Evolutionary conservation across 306 rosid species (phyloP).

Genomic region (Pueraria montana): DNA sequence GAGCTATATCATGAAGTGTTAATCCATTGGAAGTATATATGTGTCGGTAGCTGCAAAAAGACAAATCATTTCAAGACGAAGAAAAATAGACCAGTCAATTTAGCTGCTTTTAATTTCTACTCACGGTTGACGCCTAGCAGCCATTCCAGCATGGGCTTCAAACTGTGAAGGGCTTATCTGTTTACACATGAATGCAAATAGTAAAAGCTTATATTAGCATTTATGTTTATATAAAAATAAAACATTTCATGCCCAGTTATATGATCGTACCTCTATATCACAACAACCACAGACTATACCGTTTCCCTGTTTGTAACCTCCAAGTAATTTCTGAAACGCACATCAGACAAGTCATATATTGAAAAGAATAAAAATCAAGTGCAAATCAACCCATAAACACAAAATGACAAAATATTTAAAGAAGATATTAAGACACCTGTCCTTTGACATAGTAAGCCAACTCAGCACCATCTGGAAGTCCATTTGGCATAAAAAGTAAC

Average conservation of each 20-base stretch:
- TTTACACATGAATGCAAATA: slow-evolving; percentile 43
- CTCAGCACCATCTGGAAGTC: slow-evolving; percentile 98
- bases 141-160: slow-evolving; percentile 99
- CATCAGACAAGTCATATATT: slow-evolving; percentile 41
- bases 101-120: slow-evolving; percentile 53
- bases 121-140: slow-evolving; percentile 99
- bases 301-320: slow-evolving; percentile 96
- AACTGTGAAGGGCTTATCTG: slow-evolving; percentile 99
- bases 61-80: slow-evolving; percentile 36
- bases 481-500: slow-evolving; percentile 94
- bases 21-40: slow-evolving; percentile 93
- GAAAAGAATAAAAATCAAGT: slow-evolving; percentile 8
- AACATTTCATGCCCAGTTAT: slow-evolving; percentile 30
- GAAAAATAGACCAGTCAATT: slow-evolving; percentile 43
- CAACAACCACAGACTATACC: slow-evolving; percentile 94
- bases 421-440: slow-evolving; percentile 66
- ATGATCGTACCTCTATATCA: slow-evolving; percentile 72
- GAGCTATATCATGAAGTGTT: slow-evolving; percentile 97
- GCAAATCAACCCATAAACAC: slow-evolving; percentile 36
- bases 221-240: slow-evolving; percentile 31
- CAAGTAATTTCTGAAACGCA: slow-evolving; percentile 77
- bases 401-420: slow-evolving; percentile 40
- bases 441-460: slow-evolving; percentile 96
- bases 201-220: slow-evolving; percentile 30
- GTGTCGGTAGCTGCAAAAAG: slow-evolving; percentile 89